A percentile compares a stretch with the other conserved stretches of the same genome.
Evolutionary conservation across 1,284 basidiomycete genomes (phyloP).

Genomic region (Irpex sp.): DNA sequence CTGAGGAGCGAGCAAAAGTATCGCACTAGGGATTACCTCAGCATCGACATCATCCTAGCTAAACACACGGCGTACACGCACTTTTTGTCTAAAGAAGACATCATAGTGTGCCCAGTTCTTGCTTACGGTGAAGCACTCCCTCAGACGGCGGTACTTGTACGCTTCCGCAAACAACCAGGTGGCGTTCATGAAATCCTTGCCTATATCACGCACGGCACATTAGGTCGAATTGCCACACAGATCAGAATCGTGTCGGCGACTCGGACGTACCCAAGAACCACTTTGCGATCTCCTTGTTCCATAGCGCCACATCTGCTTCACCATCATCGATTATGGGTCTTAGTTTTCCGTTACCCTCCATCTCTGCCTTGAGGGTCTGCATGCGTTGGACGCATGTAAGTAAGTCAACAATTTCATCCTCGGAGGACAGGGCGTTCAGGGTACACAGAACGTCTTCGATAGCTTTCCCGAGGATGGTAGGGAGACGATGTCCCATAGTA

Average conservation of each 20-base stretch:
- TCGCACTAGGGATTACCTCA: constrained; percentile 62
- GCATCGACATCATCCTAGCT: neutral
- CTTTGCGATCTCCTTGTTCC: constrained; percentile 96
- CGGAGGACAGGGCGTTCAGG: constrained; percentile 82
- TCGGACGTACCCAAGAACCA: constrained; percentile 76
- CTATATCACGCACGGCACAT: constrained; percentile 29
- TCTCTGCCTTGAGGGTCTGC: constrained; percentile 79
- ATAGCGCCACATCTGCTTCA: constrained; percentile 91
- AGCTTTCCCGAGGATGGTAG: constrained; percentile 94
- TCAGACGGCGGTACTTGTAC: constrained; percentile 95
- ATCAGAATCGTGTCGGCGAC: neutral
- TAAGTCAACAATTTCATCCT: constrained; percentile 87
- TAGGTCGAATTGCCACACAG: neutral
- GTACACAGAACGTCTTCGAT: constrained; percentile 92
- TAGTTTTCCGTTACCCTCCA: constrained; percentile 77
- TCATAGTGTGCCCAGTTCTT: constrained; percentile 91
- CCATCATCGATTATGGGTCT: constrained; percentile 89
- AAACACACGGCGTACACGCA: constrained; percentile 21
- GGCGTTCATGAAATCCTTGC: constrained; percentile 95
- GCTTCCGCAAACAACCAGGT: constrained; percentile 97
- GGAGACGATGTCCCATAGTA: constrained; percentile 91
- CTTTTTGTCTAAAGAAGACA: constrained; percentile 90
- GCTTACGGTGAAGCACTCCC: constrained; percentile 93
- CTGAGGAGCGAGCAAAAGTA: constrained; percentile 90
- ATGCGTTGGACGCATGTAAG: constrained; percentile 85